Conservation (phyloP, 2,329 filamentous ascomycete genomes). For the Pseudogymnoascus pannorum region DNA sequence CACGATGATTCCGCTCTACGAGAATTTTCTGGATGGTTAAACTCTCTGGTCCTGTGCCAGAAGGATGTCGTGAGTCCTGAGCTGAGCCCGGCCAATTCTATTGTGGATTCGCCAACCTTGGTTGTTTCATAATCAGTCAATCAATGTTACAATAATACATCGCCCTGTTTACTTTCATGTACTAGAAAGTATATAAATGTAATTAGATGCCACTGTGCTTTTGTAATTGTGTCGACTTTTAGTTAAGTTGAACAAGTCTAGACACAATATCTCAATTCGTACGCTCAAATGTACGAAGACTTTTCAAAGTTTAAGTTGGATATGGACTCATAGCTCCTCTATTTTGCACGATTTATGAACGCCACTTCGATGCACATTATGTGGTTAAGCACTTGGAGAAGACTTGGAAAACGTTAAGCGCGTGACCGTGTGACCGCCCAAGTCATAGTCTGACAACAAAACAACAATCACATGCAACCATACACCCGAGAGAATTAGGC, state of each 20-base stretch:
- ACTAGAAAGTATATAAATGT: neutral
- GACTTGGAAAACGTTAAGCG: too few relatives aligned
- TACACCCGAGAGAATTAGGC: too few relatives aligned
- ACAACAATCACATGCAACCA: too few relatives aligned
- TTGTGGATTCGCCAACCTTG: neutral
- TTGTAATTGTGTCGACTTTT: neutral
- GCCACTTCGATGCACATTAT: neutral
- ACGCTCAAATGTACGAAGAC: neutral
- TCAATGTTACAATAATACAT: neutral
- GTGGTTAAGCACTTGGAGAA: neutral
- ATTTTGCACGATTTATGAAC: neutral
- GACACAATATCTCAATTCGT: neutral
- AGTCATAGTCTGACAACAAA: too few relatives aligned
- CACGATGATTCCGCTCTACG: neutral
- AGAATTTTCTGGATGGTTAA: neutral
- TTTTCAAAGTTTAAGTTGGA: neutral
- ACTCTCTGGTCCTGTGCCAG: neutral
- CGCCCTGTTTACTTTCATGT: neutral
- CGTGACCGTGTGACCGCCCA: too few relatives aligned
- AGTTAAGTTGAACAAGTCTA: neutral
- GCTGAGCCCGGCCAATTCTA: neutral
- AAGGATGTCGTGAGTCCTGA: too few relatives aligned
- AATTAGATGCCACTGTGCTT: neutral
- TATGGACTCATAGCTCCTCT: neutral
- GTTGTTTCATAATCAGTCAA: neutral